Percentiles rank a stretch among this genome's conserved stretches.
Conservation (phyloP, 352 stramenopile genomes). For the Pythium folliculosum region DNA sequence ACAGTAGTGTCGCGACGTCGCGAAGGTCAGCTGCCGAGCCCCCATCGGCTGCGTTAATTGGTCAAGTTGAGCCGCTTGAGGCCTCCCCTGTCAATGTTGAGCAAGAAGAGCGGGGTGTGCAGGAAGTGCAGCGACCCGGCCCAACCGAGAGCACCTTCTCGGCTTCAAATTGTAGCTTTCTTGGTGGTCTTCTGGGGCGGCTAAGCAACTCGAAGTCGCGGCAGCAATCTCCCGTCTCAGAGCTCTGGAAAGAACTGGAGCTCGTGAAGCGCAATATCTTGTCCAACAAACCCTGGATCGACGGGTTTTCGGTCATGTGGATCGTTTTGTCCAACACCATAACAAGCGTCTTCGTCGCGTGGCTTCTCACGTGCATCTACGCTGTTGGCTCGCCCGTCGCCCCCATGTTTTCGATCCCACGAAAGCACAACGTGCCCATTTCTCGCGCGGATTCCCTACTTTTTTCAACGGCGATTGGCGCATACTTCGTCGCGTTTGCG, state of each 20-base stretch:
- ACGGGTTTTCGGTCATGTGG: constrained; percentile 34
- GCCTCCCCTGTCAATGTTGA: not conserved
- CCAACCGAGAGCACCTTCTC: constrained; percentile 13
- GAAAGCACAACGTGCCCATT: not conserved
- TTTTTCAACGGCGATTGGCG: constrained; percentile 24
- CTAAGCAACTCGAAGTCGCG: constrained; percentile 16
- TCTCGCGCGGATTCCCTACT: not conserved
- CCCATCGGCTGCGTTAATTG: not conserved
- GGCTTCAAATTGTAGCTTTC: constrained; percentile 6
- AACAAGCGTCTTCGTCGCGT: constrained; percentile 29
- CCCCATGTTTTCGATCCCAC: constrained; percentile 15
- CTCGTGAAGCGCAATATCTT: constrained; percentile 38
- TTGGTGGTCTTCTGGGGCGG: constrained; percentile 12
- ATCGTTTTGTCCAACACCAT: constrained; percentile 38
- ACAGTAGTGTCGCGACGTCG: not conserved
- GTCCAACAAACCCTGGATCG: constrained; percentile 32
- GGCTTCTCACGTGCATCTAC: constrained; percentile 25
- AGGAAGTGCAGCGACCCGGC: not conserved
- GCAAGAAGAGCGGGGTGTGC: too few relatives aligned
- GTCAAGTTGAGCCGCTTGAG: not conserved
- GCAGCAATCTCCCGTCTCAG: constrained; percentile 14
- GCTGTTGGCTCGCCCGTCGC: constrained; percentile 31
- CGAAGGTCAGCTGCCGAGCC: not conserved
- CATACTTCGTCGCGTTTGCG: constrained; percentile 35
- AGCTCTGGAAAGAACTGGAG: constrained; percentile 33